These are phyloP conservation scores for Gentiana straminea DNA, from an alignment of 257 asterid species.

Conservation along the genomic window DNA sequence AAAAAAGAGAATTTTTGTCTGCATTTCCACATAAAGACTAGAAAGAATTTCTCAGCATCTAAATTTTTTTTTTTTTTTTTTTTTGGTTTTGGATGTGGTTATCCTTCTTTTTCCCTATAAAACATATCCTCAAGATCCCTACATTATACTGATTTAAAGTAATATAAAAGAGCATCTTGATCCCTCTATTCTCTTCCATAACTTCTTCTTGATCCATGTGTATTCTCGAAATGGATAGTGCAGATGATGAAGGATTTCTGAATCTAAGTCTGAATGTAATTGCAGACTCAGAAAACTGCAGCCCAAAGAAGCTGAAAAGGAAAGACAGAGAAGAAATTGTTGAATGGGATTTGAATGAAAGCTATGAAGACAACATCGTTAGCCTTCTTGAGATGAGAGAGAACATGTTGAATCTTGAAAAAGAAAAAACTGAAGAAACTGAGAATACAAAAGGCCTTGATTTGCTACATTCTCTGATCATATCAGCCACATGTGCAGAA, in stretches of 20 bases:
- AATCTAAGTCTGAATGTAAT: slow-evolving; percentile 45
- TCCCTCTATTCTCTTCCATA: neutral
- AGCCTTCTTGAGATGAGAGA: slow-evolving; percentile 54
- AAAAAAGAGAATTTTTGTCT: neutral
- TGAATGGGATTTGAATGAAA: slow-evolving; percentile 26
- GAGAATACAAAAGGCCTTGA: slow-evolving; percentile 50
- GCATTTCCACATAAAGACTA: neutral
- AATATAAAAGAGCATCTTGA: neutral
- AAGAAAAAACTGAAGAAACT: slow-evolving; percentile 7
- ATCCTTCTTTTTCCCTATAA: neutral
- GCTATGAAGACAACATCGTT: slow-evolving; percentile 36
- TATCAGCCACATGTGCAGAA: slow-evolving; percentile 47
- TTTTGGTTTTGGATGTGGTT: no score
- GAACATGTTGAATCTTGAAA: slow-evolving; percentile 40
- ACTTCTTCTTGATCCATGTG: neutral
- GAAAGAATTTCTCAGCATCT: neutral
- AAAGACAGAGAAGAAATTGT: slow-evolving; percentile 15
- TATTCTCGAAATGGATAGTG: slow-evolving; percentile 27
- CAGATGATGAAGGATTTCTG: slow-evolving; percentile 41
- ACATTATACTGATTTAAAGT: neutral
- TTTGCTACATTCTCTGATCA: slow-evolving; percentile 52
- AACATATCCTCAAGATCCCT: neutral
- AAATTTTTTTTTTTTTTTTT: no score
- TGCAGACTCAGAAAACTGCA: slow-evolving; percentile 15
- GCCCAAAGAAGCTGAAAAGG: slow-evolving; percentile 22